Conservation (phyloP, 352 stramenopile species). For the Elongisporangium senticosum region DNA sequence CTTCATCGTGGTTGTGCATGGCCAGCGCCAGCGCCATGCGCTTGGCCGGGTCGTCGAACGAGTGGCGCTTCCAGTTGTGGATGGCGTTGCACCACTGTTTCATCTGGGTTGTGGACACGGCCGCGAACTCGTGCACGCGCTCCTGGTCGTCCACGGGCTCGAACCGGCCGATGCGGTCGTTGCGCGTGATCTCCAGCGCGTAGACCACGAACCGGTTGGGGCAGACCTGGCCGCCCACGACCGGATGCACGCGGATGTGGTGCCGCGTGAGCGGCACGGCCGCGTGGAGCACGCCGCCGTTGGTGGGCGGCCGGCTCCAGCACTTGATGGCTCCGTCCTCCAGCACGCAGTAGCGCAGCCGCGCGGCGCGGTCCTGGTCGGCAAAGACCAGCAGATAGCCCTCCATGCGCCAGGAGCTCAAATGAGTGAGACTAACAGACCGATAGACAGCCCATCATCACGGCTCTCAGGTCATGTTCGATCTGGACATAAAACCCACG, state of each 20-base stretch:
- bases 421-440: neutral
- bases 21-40: slow-evolving; percentile 14
- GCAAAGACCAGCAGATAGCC: slow-evolving; percentile 64
- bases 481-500: neutral
- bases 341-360: slow-evolving; percentile 60
- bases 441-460: neutral
- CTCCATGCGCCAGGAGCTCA: slow-evolving; percentile 35
- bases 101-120: slow-evolving; percentile 47
- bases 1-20: slow-evolving; percentile 12
- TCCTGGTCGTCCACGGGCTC: slow-evolving; percentile 20
- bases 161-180: slow-evolving; percentile 41
- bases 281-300: slow-evolving; percentile 24
- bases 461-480: neutral
- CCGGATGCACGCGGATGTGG: slow-evolving; percentile 44
- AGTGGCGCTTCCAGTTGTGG: slow-evolving; percentile 65
- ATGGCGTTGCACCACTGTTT: slow-evolving; percentile 61
- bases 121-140: slow-evolving; percentile 43
- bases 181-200: slow-evolving; percentile 40
- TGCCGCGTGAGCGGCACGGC: slow-evolving; percentile 59
- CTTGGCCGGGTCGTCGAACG: slow-evolving; percentile 49
- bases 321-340: slow-evolving; percentile 57
- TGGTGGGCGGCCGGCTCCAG: slow-evolving; percentile 21
- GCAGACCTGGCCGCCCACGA: slow-evolving; percentile 39
- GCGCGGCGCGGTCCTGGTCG: slow-evolving; percentile 31
- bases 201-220: slow-evolving; percentile 66